Evolutionary conservation across 352 stramenopile genomes (phyloP), one percentile per base, ranked within the genome.

Genomic region (Phytophthora pini): DNA sequence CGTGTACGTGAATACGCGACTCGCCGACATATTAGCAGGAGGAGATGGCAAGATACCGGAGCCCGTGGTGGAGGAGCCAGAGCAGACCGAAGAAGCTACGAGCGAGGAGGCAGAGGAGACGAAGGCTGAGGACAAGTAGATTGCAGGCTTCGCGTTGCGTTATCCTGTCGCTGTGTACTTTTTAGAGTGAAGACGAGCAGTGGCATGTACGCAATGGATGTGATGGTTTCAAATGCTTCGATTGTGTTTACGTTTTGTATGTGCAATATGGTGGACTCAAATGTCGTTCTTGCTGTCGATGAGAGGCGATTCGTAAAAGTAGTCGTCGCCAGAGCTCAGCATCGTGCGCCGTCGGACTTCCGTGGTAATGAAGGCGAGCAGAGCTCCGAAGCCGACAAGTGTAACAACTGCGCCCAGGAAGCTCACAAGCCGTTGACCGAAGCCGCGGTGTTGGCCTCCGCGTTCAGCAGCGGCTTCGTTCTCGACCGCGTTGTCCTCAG

Each of bases 241-340:
- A 61, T 45, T 51, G 46, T 39, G 13, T 43, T 58, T 55, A 55
- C 41, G 22, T 50, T 61, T 59, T 52, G 27, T 57, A 49, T 65
- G 24, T n/a, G 51, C 38, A 40, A 36, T 15, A 8, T 12, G 47
- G 9, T 20, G n/a, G n/a, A 36, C 38, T 68, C 48, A 72, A 22
- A 72, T 71, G 22, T 70, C 58, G 70, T 66, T 69, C 65, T 83
- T 85, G 44, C 48, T 68, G 67, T 89, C 81, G 11, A 81, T 78
- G 38, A 93, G 81, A 56, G 89, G 69, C 39, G 84, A 81, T 56
- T 91, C 87, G 51, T 76, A 76, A 50, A 90, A 93, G 72, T 78
- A 87, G 68, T 87, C 84, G 12, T 51, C 52, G 26, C 79, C 74
- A 26, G 65, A 65, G 39, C 60, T 70, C 36, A 70, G 60, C 40